These are phyloP conservation scores for Alternaria gansuensis DNA, from an alignment of 2,329 filamentous ascomycete genomes.

Conservation along the genomic window DNA sequence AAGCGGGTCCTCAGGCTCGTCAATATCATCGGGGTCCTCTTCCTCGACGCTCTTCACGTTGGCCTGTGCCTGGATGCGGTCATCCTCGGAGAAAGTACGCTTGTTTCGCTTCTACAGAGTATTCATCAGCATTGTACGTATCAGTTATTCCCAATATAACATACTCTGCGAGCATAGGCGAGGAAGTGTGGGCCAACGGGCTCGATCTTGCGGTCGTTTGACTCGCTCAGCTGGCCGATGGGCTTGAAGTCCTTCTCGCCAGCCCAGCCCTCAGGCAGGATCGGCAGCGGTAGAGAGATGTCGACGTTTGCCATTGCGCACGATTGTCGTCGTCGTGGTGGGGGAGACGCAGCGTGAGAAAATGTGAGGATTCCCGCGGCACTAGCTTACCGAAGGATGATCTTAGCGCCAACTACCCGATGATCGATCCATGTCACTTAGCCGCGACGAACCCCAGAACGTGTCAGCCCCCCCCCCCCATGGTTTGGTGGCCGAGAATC, in stretches of 20 bases:
- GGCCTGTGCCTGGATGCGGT: slow-evolving; percentile 94
- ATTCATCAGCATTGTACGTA: slow-evolving; percentile 27
- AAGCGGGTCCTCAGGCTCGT: slow-evolving; percentile 90
- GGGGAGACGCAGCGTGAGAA: slow-evolving; percentile 14
- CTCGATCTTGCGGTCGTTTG: slow-evolving; percentile 88
- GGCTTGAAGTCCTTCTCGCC: slow-evolving; percentile 93
- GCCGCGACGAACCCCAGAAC: slow-evolving; percentile 19
- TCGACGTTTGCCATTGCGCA: slow-evolving; percentile 70
- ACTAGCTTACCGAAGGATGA: slow-evolving; percentile 26
- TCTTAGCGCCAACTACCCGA: slow-evolving; percentile 12
- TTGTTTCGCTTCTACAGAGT: slow-evolving; percentile 76
- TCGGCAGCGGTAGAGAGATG: slow-evolving; percentile 72
- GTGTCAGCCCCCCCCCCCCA: slow-evolving; percentile 14
- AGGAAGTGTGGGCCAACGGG: slow-evolving; percentile 98
- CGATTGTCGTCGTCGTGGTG: slow-evolving; percentile 21
- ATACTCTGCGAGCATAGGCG: slow-evolving; percentile 90
- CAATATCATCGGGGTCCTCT: slow-evolving; percentile 87
- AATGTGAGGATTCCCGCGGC: slow-evolving; percentile 22
- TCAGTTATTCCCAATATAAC: slow-evolving; percentile 31
- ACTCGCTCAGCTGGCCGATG: slow-evolving; percentile 76
- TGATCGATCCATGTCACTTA: slow-evolving; percentile 10
- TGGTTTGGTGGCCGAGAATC: slow-evolving; percentile 4
- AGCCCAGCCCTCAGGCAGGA: slow-evolving; percentile 81
- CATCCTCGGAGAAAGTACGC: slow-evolving; percentile 98
- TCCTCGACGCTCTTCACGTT: slow-evolving; percentile 96